A percentile compares a stretch with the other conserved stretches of the same genome.
These are phyloP conservation scores for Crataegus laevigata DNA, from an alignment of 306 rosid species.

Conservation along the genomic window DNA sequence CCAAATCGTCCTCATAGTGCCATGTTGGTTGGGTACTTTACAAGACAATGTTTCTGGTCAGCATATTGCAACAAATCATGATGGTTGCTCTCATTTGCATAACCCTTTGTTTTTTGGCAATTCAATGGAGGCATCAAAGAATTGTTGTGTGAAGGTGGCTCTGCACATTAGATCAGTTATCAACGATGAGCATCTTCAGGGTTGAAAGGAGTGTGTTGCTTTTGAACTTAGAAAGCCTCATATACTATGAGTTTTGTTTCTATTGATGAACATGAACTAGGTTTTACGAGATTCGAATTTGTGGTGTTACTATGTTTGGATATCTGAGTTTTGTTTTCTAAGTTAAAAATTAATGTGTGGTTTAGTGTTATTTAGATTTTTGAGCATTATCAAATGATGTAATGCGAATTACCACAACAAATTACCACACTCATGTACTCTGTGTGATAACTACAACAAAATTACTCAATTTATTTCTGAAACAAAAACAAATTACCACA, in stretches of 20 bases:
- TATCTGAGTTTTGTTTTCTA: background rate
- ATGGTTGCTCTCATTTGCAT: no score
- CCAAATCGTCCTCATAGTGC: slow-evolving; percentile 74
- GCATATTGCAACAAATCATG: no score
- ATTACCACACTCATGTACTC: no score
- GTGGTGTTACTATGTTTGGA: background rate
- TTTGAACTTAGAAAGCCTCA: slow-evolving; percentile 53
- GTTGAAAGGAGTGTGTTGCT: slow-evolving; percentile 10
- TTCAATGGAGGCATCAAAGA: no score
- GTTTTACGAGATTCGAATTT: background rate
- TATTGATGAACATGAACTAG: background rate
- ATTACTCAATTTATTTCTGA: no score
- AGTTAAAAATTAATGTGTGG: background rate
- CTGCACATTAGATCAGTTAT: no score
- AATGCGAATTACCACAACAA: no score
- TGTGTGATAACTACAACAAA: no score
- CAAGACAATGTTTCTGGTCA: slow-evolving; percentile 38
- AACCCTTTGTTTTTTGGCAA: no score
- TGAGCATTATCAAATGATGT: background rate
- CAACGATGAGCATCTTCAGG: no score
- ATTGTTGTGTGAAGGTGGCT: no score
- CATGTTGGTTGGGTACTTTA: slow-evolving; percentile 85
- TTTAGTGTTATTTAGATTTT: background rate
- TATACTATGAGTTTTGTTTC: slow-evolving; percentile 27
- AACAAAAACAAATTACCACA: no score